Evolutionary conservation across 2,329 filamentous ascomycete genomes (phyloP).

Genomic region (Magnaporthiopsis rhizophila): DNA sequence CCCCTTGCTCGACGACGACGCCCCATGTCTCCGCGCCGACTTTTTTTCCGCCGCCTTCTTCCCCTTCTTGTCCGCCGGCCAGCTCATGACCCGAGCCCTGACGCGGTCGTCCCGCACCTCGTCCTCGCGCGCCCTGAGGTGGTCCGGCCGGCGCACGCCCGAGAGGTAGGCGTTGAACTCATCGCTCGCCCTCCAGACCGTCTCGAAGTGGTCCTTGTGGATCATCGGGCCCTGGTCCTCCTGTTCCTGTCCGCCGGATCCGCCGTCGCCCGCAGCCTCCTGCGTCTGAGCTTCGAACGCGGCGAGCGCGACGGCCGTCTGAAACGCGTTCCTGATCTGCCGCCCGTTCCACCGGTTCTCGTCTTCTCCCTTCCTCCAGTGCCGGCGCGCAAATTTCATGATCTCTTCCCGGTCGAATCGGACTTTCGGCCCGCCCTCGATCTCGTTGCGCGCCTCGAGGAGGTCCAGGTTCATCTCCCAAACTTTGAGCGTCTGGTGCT

Average conservation of each 20-base stretch:
- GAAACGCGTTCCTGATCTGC: constrained; percentile 25
- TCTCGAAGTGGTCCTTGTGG: constrained; percentile 31
- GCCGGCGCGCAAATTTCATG: constrained; percentile 11
- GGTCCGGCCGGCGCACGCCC: neutral
- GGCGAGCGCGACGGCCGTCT: constrained; percentile 16
- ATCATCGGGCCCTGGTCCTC: neutral
- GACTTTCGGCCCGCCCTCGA: constrained; percentile 8
- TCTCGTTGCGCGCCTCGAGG: neutral
- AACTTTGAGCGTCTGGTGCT: neutral
- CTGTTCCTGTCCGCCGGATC: neutral
- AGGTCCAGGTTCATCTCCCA: constrained; percentile 2
- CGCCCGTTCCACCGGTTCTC: constrained; percentile 23
- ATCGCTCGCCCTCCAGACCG: neutral
- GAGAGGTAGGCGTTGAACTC: constrained; percentile 6
- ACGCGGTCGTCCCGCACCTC: neutral
- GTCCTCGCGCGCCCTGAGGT: neutral
- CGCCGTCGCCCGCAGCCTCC: constrained; percentile 17
- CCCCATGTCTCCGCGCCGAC: neutral
- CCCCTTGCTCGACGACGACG: neutral
- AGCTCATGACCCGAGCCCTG: neutral
- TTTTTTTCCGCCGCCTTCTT: neutral
- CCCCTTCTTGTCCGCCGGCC: neutral
- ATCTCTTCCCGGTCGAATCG: constrained; percentile 16
- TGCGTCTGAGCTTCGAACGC: constrained; percentile 8
- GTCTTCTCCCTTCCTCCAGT: constrained; percentile 12